Percentiles rank a stretch among this genome's conserved stretches.
phyloP scores from a whole-genome alignment of 2,329 filamentous ascomycete genomes.

The Pezicula carpinea region DNA sequence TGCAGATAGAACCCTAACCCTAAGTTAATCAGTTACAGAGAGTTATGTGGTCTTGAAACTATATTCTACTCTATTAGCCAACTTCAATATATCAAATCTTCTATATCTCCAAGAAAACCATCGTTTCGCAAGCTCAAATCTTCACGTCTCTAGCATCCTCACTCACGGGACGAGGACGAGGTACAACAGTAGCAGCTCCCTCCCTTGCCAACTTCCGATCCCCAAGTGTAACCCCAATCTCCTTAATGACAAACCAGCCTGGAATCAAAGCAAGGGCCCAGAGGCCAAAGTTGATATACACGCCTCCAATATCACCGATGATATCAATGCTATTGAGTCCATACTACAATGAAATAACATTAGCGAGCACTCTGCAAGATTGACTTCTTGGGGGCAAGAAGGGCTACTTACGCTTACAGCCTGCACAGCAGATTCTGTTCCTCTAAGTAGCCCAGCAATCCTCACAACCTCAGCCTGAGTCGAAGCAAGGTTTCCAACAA shows the following conservation, averaged over 20 bases:
- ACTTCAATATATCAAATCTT: no score
- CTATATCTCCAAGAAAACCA: no score
- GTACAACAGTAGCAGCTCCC: not conserved
- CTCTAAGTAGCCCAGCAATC: conserved; percentile 62
- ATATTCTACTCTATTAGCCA: no score
- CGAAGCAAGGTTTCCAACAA: conserved; percentile 61
- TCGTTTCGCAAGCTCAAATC: no score
- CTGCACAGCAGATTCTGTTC: conserved; percentile 69
- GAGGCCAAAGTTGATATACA: conserved; percentile 67
- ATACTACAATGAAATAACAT: conserved; percentile 38
- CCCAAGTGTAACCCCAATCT: conserved; percentile 22
- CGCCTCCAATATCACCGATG: conserved; percentile 60
- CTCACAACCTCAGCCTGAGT: conserved; percentile 61
- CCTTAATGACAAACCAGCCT: conserved; percentile 58
- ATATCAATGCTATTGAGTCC: conserved; percentile 57
- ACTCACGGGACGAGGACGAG: no score
- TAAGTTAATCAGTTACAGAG: no score
- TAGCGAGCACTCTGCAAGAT: no score
- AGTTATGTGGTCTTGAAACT: no score
- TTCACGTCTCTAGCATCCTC: no score
- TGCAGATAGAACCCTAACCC: no score
- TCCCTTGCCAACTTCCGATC: conserved; percentile 23
- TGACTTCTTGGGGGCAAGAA: no score
- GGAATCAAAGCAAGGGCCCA: conserved; percentile 62
- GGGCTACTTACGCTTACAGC: conserved; percentile 50